Percentiles rank a stretch among this genome's conserved stretches.
Evolutionary conservation across 2,329 filamentous ascomycete genomes (phyloP).

Genomic region (Clonostachys sp.): DNA sequence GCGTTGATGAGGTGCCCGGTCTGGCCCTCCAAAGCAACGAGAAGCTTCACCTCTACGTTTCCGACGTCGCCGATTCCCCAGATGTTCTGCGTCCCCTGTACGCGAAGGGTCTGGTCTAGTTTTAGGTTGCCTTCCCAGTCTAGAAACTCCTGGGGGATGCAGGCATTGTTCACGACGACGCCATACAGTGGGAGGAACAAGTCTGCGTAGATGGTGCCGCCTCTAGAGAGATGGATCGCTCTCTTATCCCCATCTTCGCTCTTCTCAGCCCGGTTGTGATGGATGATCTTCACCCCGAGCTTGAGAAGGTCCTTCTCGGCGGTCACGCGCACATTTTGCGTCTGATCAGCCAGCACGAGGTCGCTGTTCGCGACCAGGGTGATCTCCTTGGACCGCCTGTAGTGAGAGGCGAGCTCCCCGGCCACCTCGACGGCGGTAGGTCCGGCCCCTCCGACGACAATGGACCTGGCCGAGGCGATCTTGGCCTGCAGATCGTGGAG

Average conservation of each 20-base stretch:
- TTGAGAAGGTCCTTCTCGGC: constrained; percentile 31
- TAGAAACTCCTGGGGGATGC: constrained; percentile 30
- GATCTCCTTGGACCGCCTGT: constrained; percentile 38
- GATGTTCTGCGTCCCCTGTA: constrained; percentile 27
- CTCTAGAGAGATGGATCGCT: constrained; percentile 22
- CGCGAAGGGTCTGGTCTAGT: constrained; percentile 29
- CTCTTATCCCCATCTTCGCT: constrained; percentile 13
- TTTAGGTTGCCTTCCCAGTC: constrained; percentile 24
- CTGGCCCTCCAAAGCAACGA: constrained; percentile 26
- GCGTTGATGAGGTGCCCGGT: constrained; percentile 23
- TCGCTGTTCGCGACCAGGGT: constrained; percentile 31
- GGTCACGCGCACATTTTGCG: constrained; percentile 30
- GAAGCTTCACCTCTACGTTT: constrained; percentile 29
- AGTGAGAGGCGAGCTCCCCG: constrained; percentile 46
- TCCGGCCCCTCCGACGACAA: constrained; percentile 48
- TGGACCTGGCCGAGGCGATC: constrained; percentile 35
- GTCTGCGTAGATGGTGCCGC: constrained; percentile 30
- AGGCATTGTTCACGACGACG: constrained; percentile 35
- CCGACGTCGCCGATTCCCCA: constrained; percentile 41
- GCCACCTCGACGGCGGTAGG: constrained; percentile 44
- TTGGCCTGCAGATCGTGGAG: constrained; percentile 26
- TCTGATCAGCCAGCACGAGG: constrained; percentile 28
- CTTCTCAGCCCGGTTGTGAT: constrained; percentile 31
- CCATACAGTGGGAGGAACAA: constrained; percentile 44
- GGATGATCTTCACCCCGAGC: constrained; percentile 35